These are phyloP conservation scores for Scalesia atractyloides DNA, from an alignment of 129 eudicot species.

Conservation along the genomic window DNA sequence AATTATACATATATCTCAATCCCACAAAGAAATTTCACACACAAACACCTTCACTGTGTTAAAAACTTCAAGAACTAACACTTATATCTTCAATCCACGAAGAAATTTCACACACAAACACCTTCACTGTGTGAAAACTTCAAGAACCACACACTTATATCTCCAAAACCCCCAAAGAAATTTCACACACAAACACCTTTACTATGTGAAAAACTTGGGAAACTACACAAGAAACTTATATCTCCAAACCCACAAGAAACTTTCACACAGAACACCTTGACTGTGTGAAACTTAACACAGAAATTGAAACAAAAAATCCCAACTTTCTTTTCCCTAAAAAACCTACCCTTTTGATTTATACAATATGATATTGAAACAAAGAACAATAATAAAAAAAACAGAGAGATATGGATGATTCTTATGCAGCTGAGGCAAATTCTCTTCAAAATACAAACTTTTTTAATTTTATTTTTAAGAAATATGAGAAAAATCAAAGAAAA, in stretches of 20 bases:
- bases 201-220: slow-evolving; percentile 14
- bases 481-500: slow-evolving; percentile 18
- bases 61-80: background rate
- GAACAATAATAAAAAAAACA: background rate
- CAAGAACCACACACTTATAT: slow-evolving; percentile 4
- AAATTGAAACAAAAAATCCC: slow-evolving; percentile 3
- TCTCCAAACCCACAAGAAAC: slow-evolving; percentile 23
- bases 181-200: slow-evolving; percentile 25
- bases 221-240: background rate
- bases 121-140: slow-evolving; percentile 11
- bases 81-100: too few relatives aligned
- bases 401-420: slow-evolving; percentile 15
- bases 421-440: slow-evolving; percentile 24
- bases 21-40: slow-evolving; percentile 28
- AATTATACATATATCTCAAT: slow-evolving; percentile 13
- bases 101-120: slow-evolving; percentile 25
- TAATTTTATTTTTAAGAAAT: background rate
- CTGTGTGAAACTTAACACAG: slow-evolving; percentile 15
- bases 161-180: slow-evolving; percentile 25
- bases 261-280: slow-evolving; percentile 27
- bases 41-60: slow-evolving; percentile 26
- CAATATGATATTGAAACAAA: slow-evolving; percentile 19
- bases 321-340: slow-evolving; percentile 5
- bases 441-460: background rate
- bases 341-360: slow-evolving; percentile 30